Evolutionary conservation across 225 moss, liverwort and hornwort species (phyloP), one percentile per base, ranked within the genome.

Genomic region (Lunularia cruciata): DNA sequence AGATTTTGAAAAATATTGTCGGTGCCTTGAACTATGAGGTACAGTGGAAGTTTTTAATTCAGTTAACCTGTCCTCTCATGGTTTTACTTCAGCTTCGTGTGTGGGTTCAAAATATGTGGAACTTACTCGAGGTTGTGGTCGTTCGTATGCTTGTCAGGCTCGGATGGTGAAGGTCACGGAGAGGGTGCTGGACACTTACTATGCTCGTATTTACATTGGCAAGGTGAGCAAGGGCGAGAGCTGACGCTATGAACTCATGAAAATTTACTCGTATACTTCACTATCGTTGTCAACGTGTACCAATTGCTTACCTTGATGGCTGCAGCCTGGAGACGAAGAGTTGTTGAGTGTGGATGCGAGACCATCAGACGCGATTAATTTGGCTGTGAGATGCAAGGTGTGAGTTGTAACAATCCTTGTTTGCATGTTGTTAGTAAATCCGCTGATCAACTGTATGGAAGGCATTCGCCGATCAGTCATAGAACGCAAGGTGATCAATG

Each of bases 111-210:
- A 26, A 13, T 25, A 26, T 8, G 27, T 14, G 25, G 4, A 46
- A 47, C 47, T 46, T 13, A 67, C 8, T 5, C 3, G 11, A 25
- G 20, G 51, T 9, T 60, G 60, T 32, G 9, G n/a, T n/a, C n/a
- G n/a, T n/a, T n/a, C n/a, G n/a, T n/a, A n/a, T n/a, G n/a, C n/a
- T 19, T 61, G 31, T 31, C 79, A 83, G 83, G 90, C 90, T 9
- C 73, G 89, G 63, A 95, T 92, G 95, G 95, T 95, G 81, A 85
- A 88, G 81, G 88, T 95, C 52, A 95, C 95, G 0, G 92, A 95
- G 75, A 85, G 95, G 26, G 90, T 95, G 8, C 78, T 86, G 78
- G 95, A 95, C 70, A 95, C 95, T 5, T 95, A 95, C 55, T 92
- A 92, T 60, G 92, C 95, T 22, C 83, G 95, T 65, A 95, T 95